A percentile compares a stretch with the other conserved stretches of the same genome.
phyloP scores from a whole-genome alignment of 1,139 yeast species.

The Kurtzmaniella quercitrusa region DNA sequence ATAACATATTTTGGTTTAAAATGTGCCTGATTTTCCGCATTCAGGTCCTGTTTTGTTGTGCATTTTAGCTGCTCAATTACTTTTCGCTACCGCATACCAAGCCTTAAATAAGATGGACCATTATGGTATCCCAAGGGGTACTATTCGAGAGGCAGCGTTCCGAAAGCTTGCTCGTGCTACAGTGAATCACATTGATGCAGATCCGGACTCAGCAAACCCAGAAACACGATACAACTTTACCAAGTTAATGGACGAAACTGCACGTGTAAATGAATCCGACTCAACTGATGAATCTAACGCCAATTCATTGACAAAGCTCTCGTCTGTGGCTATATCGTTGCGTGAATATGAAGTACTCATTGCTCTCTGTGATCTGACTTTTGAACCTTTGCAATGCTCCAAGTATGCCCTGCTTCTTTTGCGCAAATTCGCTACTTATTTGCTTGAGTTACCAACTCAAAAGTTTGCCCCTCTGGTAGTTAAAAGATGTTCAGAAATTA shows the following conservation, averaged over 20 bases:
- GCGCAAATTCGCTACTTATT: slow-evolving; percentile 52
- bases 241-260: slow-evolving; percentile 7
- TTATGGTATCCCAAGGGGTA: slow-evolving; percentile 34
- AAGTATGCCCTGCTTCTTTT: slow-evolving; percentile 51
- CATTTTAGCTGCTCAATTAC: background rate
- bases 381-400: slow-evolving; percentile 31
- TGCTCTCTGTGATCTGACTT: slow-evolving; percentile 59
- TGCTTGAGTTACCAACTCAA: slow-evolving; percentile 58
- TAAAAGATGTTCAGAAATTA: background rate
- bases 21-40: background rate
- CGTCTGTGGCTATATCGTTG: slow-evolving; percentile 39
- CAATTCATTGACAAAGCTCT: slow-evolving; percentile 9
- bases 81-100: background rate
- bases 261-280: background rate
- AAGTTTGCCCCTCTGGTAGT: slow-evolving; percentile 18
- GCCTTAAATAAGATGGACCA: slow-evolving; percentile 29
- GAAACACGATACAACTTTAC: background rate
- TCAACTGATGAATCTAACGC: background rate
- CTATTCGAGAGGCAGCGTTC: slow-evolving; percentile 61
- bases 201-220: background rate
- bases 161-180: slow-evolving; percentile 30
- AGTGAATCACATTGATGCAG: slow-evolving; percentile 5
- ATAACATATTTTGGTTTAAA: too few species aligned
- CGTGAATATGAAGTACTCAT: slow-evolving; percentile 70
- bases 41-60: background rate